Evolutionary conservation across 1,284 basidiomycete species (phyloP), one percentile per base, ranked within the genome.

Genomic region (Paramarasmius palmivorus): DNA sequence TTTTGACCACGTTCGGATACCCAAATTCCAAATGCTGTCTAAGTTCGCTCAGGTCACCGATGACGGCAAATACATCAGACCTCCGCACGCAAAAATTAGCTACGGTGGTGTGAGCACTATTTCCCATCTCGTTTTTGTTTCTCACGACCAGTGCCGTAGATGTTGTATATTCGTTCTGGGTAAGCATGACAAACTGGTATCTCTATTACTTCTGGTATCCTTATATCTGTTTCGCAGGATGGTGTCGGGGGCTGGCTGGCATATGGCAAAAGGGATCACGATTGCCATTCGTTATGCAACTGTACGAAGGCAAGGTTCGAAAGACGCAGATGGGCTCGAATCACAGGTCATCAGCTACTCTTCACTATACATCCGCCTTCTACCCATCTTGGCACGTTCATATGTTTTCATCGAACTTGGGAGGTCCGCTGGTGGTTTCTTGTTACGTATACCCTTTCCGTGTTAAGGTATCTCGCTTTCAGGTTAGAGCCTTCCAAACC

Each of bases 231-330:
- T 42, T 38, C 17, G 12, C 53, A 86, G 82, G 19, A 86, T 92
- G 85, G 78, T 88, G 15, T 76, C 78, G 2, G 55, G 62, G 10
- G 77, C 79, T 7, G 86, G 83, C 1, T 86, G 83, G 80, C 68
- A 72, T 2, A 77, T 85, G 8, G 85, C 81, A 0, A 83, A 76
- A 76, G 82, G 83, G 82, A 54, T 15, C 0, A 91, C 90, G 0
- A 79, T 92, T 42, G 77, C 89, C 0, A 82, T 90, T 26, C 82
- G 91, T 2, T 93, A 93, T 62, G 76, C 83, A 4, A 85, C 83
- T 12, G 84, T 90, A 29, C 81, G 90, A 6, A 72, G 90, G 35
- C 91, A 93, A 67, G 85, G 86, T 10, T 73, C 77, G 57, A 66
- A 68, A 26, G 78, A 75, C 14, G 15, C 49, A 26, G 49, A 50